These are phyloP conservation scores for Leptodontidium sp. DNA, from an alignment of 2,329 filamentous ascomycete species.

Conservation along the genomic window DNA sequence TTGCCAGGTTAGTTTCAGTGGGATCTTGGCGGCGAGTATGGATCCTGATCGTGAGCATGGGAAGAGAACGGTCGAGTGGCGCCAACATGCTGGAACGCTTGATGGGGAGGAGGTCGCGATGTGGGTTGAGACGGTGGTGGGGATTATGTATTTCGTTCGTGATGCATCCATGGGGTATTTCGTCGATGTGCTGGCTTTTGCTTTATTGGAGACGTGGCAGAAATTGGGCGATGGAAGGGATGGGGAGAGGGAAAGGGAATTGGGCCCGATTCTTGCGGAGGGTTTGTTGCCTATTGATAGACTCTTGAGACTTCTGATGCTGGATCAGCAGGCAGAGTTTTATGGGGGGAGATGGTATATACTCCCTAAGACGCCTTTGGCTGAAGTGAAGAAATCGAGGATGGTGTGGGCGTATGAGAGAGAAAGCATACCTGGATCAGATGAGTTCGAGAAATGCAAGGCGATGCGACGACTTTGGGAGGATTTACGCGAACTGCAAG, in stretches of 20 bases:
- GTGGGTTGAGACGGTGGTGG: constrained; percentile 37
- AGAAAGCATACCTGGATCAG: background rate
- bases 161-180: background rate
- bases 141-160: constrained; percentile 34
- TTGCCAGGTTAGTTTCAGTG: background rate
- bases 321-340: constrained; percentile 16
- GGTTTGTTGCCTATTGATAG: constrained; percentile 27
- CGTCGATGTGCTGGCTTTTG: background rate
- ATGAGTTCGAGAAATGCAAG: background rate
- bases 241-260: constrained; percentile 16
- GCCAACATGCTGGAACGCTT: constrained; percentile 40
- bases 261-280: constrained; percentile 33
- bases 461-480: background rate
- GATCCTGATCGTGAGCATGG: background rate
- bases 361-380: no score
- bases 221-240: constrained; percentile 26
- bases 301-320: constrained; percentile 24
- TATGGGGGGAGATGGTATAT: constrained; percentile 12
- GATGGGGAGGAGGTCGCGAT: constrained; percentile 25
- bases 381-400: background rate
- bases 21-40: background rate
- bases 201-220: background rate
- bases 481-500: background rate
- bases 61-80: constrained; percentile 41
- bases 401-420: background rate